phyloP scores from a whole-genome alignment of 495 filamentous ascomycete species.

The Penicillium longicatenatum region DNA sequence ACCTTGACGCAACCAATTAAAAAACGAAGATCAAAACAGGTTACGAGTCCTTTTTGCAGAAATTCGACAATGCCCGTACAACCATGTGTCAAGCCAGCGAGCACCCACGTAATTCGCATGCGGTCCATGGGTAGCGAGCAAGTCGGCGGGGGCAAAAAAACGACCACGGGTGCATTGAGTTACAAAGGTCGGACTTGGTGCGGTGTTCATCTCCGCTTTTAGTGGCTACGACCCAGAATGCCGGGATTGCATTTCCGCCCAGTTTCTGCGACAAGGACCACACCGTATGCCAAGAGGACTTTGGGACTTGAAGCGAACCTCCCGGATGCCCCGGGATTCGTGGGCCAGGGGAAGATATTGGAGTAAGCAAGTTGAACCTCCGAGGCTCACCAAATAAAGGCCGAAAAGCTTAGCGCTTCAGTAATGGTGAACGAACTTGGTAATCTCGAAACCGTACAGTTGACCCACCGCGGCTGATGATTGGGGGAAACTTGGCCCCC shows the following conservation, averaged over 20 bases:
- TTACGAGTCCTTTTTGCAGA: no score
- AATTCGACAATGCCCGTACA: not conserved
- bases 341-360: no score
- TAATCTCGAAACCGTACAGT: not conserved
- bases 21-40: not conserved
- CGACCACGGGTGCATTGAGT: no score
- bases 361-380: no score
- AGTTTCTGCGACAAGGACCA: slow-evolving; percentile 3
- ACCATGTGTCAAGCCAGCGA: not conserved
- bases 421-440: not conserved
- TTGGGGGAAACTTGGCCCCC: not conserved
- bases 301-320: not conserved
- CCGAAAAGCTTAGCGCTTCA: no score
- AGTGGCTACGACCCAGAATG: slow-evolving; percentile 16
- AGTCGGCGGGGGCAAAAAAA: no score
- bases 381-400: no score
- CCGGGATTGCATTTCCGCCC: slow-evolving; percentile 11
- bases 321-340: no score
- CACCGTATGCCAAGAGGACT: slow-evolving; percentile 5
- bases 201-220: slow-evolving; percentile 17
- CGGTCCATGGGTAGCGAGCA: not conserved
- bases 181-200: slow-evolving; percentile 6
- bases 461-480: not conserved
- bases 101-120: not conserved
- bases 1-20: not conserved